These are phyloP conservation scores for Hymenoscyphus linearis DNA, from an alignment of 2,329 filamentous ascomycete species.

Conservation along the genomic window DNA sequence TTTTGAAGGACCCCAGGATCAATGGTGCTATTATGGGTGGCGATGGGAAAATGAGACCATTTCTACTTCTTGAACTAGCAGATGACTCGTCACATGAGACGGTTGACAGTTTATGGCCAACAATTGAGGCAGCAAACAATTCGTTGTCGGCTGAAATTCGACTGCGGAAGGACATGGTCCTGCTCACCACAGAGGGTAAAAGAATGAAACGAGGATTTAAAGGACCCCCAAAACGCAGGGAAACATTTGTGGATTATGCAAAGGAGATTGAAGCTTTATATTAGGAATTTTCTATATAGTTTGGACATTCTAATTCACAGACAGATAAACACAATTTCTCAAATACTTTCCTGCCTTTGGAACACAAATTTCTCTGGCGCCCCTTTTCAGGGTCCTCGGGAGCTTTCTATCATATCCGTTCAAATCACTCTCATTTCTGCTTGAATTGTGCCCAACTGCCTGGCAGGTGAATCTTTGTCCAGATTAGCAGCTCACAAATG, in stretches of 20 bases:
- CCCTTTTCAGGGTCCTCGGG: background rate
- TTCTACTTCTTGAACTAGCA: background rate
- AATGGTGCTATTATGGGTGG: conserved; percentile 3
- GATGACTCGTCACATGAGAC: background rate
- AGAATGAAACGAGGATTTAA: background rate
- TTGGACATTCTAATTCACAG: background rate
- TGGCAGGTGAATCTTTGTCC: background rate
- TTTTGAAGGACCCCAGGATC: conserved; percentile 1
- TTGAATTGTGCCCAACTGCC: background rate
- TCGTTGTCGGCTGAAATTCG: background rate
- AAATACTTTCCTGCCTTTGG: background rate
- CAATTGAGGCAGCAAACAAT: background rate
- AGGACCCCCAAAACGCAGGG: background rate
- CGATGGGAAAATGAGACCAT: background rate
- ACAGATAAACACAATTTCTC: background rate
- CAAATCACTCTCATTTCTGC: background rate
- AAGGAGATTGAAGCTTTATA: conserved; percentile 1
- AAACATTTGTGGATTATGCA: background rate
- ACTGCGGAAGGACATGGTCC: conserved; percentile 1
- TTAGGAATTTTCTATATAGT: background rate
- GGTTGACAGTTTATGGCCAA: background rate
- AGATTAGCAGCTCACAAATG: background rate
- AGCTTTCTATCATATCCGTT: background rate
- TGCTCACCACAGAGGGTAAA: background rate
- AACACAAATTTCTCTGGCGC: background rate